Evolutionary conservation across 1,284 basidiomycete genomes (phyloP).

Genomic region (Fistulinella staudtii): DNA sequence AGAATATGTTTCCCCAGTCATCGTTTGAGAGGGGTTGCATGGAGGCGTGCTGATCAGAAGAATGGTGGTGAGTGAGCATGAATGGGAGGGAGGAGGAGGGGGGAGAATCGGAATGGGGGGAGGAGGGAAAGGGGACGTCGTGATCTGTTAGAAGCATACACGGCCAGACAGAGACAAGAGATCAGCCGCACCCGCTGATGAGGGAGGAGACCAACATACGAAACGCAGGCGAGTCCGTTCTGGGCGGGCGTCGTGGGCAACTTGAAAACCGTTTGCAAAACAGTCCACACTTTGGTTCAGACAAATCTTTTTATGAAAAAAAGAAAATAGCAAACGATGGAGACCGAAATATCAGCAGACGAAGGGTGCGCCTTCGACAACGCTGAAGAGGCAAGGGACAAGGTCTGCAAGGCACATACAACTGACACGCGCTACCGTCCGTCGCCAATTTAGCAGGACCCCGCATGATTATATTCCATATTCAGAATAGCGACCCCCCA

Average conservation of each 20-base stretch:
- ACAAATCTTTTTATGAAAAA: conserved; percentile 12
- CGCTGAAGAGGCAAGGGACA: conserved; percentile 21
- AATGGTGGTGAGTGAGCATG: conserved; percentile 20
- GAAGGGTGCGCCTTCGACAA: conserved; percentile 11
- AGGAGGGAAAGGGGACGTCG: not conserved
- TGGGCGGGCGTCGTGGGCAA: conserved; percentile 3
- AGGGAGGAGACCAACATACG: conserved; percentile 10
- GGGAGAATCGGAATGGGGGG: not conserved
- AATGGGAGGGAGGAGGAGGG: not conserved
- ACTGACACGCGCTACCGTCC: conserved; percentile 9
- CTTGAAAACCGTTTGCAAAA: conserved; percentile 1
- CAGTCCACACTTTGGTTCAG: not conserved
- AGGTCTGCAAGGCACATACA: conserved; percentile 19
- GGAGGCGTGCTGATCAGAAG: conserved; percentile 24
- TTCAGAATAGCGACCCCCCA: conserved; percentile 16
- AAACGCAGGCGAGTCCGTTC: conserved; percentile 4
- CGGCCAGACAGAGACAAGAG: too few relatives aligned
- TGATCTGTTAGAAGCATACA: conserved; percentile 1
- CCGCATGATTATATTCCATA: conserved; percentile 5
- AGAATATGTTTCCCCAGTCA: conserved; percentile 56
- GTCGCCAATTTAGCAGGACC: conserved; percentile 15
- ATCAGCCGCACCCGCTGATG: not conserved
- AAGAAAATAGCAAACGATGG: not conserved
- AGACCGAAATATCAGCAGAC: conserved; percentile 1
- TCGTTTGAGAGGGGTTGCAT: conserved; percentile 34